Base-by-base conservation (phyloP, 2,329 filamentous ascomycete genomes). In the Curvularia eragrostidis region DNA sequence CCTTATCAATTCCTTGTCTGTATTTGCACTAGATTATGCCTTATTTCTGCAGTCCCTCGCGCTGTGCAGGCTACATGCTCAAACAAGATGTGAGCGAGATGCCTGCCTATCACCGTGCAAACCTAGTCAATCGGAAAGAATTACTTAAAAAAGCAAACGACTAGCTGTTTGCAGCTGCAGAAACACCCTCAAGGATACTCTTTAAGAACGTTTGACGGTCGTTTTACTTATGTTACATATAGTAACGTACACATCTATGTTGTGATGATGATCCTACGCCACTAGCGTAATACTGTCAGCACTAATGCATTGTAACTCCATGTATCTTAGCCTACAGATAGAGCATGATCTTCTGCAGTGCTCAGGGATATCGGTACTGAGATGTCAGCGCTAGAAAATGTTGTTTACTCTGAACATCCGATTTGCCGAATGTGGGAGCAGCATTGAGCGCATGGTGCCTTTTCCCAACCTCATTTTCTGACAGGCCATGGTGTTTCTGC, bases 371-470 rank as follows among this genome's bases (percentile, higher is more conserved):
- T 12, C 41, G 41, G 41, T 44, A 44, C 41, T 10, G 26, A 24
- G 28, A 48, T 34, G 2, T 48, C 28, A 48, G 44, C 26, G n/a
- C 44, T 36, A 48, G 44, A 48, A 34, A 48, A 34, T n/a, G 28
- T 34, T 48, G 26, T 19, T 34, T 48, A 48, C 44, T 48, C 28
- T 48, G 28, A 34, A 48, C 26, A 34, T 48, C 28, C 44, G 26
- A 48, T 48, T 34, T 4, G 28, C 26, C 44, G 44, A 34, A 48
- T 34, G 26, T 34, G 44, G 44, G 15, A 48, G 44, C 26, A 48
- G 44, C 44, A 48, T 48, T 34, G 44, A 48, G 44, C 28, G 28
- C 28, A 34, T 48, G 28, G n/a, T 48, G 28, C 44, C 44, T 48
- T 48, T 34, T 8, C 44, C 28, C 44, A 48, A 48, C 44, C 26